A percentile compares a stretch with the other conserved stretches of the same genome.
Evolutionary conservation across 306 rosid genomes (phyloP).

Genomic region (Cajanus cajan): DNA sequence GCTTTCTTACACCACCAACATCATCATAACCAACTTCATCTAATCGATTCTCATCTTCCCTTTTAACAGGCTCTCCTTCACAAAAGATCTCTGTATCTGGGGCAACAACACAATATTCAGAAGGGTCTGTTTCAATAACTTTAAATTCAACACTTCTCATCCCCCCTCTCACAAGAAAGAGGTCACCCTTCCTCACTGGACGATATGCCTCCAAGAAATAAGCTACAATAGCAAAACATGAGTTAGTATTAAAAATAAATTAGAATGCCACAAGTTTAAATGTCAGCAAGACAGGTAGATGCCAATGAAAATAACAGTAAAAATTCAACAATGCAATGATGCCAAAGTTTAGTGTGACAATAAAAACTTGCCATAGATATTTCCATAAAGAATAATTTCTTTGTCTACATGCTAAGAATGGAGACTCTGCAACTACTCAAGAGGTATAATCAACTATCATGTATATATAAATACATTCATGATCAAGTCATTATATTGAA

Average conservation of each 20-base stretch:
- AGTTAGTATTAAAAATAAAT: constrained; percentile 12
- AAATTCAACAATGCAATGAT: not conserved
- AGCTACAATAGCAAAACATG: constrained; percentile 51
- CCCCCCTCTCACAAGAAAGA: constrained; percentile 95
- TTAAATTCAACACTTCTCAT: constrained; percentile 96
- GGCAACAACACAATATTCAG: constrained; percentile 95
- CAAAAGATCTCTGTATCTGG: constrained; percentile 96
- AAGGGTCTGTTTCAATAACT: constrained; percentile 90
- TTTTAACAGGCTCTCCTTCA: constrained; percentile 88
- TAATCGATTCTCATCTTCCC: constrained; percentile 88
- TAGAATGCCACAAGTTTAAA: not conserved
- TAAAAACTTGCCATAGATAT: not conserved
- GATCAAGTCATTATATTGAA: not conserved
- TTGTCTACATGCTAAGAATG: not conserved
- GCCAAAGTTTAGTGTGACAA: not conserved
- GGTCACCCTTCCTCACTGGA: constrained; percentile 89
- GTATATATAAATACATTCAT: not conserved
- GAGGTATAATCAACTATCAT: not conserved
- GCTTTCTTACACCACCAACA: constrained; percentile 94
- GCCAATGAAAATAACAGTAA: not conserved
- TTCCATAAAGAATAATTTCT: not conserved
- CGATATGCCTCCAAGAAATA: constrained; percentile 92
- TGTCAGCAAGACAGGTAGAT: not conserved
- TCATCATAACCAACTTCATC: constrained; percentile 99
- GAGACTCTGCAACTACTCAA: not conserved